Evolutionary conservation across 1,284 basidiomycete species (phyloP), one percentile per base, ranked within the genome.

Genomic region (Termitomyces sp.): DNA sequence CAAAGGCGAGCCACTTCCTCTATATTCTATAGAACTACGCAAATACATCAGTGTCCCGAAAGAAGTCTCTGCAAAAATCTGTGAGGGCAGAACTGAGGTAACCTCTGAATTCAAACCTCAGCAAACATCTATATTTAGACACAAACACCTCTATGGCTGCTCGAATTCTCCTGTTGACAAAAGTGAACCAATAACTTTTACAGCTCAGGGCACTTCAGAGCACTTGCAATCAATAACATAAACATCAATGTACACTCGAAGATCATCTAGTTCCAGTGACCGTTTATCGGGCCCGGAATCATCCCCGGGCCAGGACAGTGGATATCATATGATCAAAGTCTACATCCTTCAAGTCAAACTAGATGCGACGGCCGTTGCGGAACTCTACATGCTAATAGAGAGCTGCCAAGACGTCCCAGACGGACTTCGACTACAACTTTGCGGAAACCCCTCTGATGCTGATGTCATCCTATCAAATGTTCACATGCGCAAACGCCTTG

Each of bases 381-480:
- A 81, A 55, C 75, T 90, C 0, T 70, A 75, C 41, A 54, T 60
- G 17, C 66, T 85, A 4, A 72, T 80, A 5, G 82, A 85, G 57
- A 64, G 60, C 10, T 67, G 71, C 50, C 64, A 65, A 42, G 15
- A 52, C 62, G 43, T 17, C 43, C 34, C 49, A 12, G 54, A 57
- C 34, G 34, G 51, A 28, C 56, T 67, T 13, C 53, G 58, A n/a
- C 56, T 83, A 24, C 64, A 73, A 49, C 63, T 82, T 13, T 76
- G 75, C 52, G 58, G 61, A 9, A 63, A 75, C 46, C 61, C 69
- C 2, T 66, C 75, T n/a, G 74, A 80, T 8, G 83, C 86, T 2
- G 79, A 89, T 50, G 72, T 90, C 30, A 70, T 91, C 40, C 64
- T 91, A 50, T 88, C 88, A 4, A 77, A 73, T 15, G 72, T 90